Percentiles rank a stretch among this genome's conserved stretches.
phyloP scores from a whole-genome alignment of 2,329 filamentous ascomycete species.

The Fusarium haematococcum region DNA sequence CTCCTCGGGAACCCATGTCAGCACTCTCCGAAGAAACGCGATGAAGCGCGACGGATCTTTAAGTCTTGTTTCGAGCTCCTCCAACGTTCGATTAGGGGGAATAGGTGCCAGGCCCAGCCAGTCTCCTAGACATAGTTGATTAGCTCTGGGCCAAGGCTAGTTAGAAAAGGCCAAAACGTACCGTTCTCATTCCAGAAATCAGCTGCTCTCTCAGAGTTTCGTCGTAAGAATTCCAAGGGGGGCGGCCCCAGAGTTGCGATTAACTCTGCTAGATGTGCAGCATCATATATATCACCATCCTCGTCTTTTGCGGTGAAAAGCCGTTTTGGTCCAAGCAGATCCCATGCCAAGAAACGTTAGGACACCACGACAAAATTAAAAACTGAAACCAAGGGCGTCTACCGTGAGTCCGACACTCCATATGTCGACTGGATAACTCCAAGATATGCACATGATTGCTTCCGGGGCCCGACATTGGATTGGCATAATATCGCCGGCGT shows the following conservation, averaged over 20 bases:
- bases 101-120: constrained; percentile 39
- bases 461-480: constrained; percentile 43
- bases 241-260: constrained; percentile 42
- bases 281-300: constrained; percentile 38
- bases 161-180: constrained; percentile 5
- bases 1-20: constrained; percentile 36
- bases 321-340: constrained; percentile 33
- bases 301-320: constrained; percentile 38
- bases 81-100: constrained; percentile 28
- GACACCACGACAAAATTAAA: neutral
- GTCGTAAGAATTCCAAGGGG: constrained; percentile 26
- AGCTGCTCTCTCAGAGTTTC: constrained; percentile 18
- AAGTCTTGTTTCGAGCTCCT: constrained; percentile 32
- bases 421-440: constrained; percentile 44
- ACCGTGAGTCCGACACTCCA: constrained; percentile 47
- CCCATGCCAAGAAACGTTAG: constrained; percentile 32
- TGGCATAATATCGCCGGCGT: constrained; percentile 47
- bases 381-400: neutral
- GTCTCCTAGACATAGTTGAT: constrained; percentile 19
- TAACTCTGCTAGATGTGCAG: constrained; percentile 38
- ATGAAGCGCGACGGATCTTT: constrained; percentile 33
- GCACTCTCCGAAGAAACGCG: constrained; percentile 35
- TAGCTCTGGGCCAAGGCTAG: neutral
- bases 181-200: constrained; percentile 42
- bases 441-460: constrained; percentile 34